Base-by-base conservation (phyloP, 495 filamentous ascomycete genomes). In the Penicillium samsonianum region DNA sequence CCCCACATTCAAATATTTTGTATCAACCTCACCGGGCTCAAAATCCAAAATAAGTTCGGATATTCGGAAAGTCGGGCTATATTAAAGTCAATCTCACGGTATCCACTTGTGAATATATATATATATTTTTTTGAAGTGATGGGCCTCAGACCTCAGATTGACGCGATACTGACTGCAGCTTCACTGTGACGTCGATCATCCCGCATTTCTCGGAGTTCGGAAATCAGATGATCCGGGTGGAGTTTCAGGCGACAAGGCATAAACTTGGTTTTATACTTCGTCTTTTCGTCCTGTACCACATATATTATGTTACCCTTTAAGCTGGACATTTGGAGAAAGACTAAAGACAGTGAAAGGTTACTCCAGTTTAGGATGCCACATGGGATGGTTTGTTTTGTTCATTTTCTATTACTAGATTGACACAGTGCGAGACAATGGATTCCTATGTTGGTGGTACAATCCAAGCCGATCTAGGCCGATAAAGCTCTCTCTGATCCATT, bases 181-280 rank as follows among this genome's bases (percentile, higher is more conserved):
- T 60, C 28, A 28, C 49, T 17, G 66, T 68, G 64, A 69, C 67
- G 67, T 69, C 67, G 67, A 69, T 69, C 67, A 69, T 65, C 64
- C 67, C 64, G 67, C 65, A 65, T 63, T 53, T 35, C 45, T 23
- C 38, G 61, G 48, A 46, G 20, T 20, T 63, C 60, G 63, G 66
- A 43, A 14, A 4, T 42, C 28, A 17, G 31, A 58, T 65, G 44
- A 57, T 65, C 64, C 65, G 58, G 4, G 4, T n/a, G 0, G 23
- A 26, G 26, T 22, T 38, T 65, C 55, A 66, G 63, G 61, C 64
- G 1, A 31, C 30, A 59, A 66, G 63, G 63, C 62, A 60, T 9
- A 26, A 53, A 38, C 35, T n/a, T 17, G n/a, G 17, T n/a, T 38
- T 38, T 37, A 38, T 38, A 38, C 16, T 38, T 38, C 35, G 14